Conservation (phyloP, 2,329 filamentous ascomycete species). For the Ophiostoma pallidulum region DNA sequence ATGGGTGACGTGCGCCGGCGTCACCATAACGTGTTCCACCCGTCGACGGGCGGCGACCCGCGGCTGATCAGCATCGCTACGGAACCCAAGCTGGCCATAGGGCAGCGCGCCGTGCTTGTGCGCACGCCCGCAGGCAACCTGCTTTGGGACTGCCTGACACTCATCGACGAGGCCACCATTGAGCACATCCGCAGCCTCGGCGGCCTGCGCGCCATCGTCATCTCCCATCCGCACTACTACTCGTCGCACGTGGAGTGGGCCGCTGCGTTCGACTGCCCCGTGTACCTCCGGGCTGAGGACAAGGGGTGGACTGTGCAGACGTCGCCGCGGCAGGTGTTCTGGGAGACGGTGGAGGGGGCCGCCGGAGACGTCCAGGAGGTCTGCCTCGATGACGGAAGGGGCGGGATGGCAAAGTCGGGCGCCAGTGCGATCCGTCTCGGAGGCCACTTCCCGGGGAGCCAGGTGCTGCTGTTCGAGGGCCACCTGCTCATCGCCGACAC, state of each 20-base stretch:
- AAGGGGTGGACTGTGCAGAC: slow-evolving; percentile 48
- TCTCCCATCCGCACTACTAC: slow-evolving; percentile 77
- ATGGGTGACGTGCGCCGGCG: slow-evolving; percentile 35
- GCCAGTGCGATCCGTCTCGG: slow-evolving; percentile 58
- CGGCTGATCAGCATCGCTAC: slow-evolving; percentile 39
- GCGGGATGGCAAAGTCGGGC: slow-evolving; percentile 28
- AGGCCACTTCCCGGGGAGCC: slow-evolving; percentile 70
- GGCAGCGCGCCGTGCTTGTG: slow-evolving; percentile 63
- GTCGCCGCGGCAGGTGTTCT: slow-evolving; percentile 35
- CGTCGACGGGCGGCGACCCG: slow-evolving; percentile 32
- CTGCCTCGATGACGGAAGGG: not conserved
- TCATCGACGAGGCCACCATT: slow-evolving; percentile 57
- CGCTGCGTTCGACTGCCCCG: slow-evolving; percentile 54
- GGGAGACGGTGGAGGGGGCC: too few species aligned
- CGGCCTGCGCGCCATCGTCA: slow-evolving; percentile 61
- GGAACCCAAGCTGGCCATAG: slow-evolving; percentile 58
- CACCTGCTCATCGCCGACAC: slow-evolving; percentile 70
- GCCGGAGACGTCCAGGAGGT: slow-evolving; percentile 31
- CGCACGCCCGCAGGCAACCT: slow-evolving; percentile 58
- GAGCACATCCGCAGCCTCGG: slow-evolving; percentile 47
- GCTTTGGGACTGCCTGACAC: slow-evolving; percentile 70
- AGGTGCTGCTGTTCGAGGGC: slow-evolving; percentile 53
- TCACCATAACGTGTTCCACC: slow-evolving; percentile 46
- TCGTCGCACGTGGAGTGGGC: slow-evolving; percentile 69
- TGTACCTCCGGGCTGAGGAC: slow-evolving; percentile 61